phyloP scores from a whole-genome alignment of 306 rosid genomes.

The Vigna angularis region DNA sequence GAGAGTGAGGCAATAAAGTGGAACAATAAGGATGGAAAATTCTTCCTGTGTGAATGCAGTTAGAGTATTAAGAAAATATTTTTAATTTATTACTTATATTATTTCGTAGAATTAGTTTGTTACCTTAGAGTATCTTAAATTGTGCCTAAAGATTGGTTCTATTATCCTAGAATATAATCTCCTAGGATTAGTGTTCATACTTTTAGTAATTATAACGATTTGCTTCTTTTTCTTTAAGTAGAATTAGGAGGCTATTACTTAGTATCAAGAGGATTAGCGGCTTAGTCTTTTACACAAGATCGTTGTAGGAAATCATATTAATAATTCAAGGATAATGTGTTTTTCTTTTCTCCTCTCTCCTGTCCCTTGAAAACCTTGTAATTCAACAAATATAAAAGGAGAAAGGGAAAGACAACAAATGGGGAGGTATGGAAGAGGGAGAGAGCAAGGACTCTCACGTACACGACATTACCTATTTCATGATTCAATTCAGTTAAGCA shows the following conservation, averaged over 20 bases:
- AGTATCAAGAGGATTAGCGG: background rate
- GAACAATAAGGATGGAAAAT: background rate
- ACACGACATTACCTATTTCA: background rate
- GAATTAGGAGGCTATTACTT: background rate
- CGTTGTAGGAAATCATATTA: background rate
- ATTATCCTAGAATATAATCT: background rate
- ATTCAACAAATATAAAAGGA: background rate
- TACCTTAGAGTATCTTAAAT: background rate
- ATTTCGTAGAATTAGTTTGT: background rate
- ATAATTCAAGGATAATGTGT: background rate
- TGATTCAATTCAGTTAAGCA: background rate
- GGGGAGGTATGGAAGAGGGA: background rate
- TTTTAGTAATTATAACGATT: background rate
- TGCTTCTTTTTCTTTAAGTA: background rate
- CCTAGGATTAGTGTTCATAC: background rate
- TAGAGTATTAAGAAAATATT: background rate
- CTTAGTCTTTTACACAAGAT: background rate
- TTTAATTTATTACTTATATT: background rate
- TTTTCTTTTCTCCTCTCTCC: background rate
- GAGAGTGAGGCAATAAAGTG: background rate
- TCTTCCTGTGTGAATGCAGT: background rate
- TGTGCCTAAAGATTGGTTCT: background rate
- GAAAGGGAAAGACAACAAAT: background rate
- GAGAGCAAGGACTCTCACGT: background rate
- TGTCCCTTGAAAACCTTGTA: too few species aligned